Percentiles rank a stretch among this genome's conserved stretches.
Evolutionary conservation across 169 alveolate genomes (phyloP).

Genomic region (Eimeria sp.): DNA sequence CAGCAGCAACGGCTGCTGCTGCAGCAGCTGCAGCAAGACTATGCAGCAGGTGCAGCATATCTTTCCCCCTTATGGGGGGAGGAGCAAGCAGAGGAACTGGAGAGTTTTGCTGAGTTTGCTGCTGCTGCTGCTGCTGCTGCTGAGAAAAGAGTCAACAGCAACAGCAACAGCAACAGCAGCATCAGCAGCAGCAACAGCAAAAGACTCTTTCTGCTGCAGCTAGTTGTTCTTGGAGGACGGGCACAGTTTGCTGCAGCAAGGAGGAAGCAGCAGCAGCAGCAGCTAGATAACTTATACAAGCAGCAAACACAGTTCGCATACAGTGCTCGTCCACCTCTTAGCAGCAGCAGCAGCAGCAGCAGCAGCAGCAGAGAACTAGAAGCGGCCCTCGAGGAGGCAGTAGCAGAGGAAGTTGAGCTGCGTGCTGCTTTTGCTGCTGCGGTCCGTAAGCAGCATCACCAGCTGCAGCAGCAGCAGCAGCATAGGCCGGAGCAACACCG

Average conservation of each 20-base stretch:
- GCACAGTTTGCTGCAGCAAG: conserved; percentile 44
- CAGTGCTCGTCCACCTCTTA: not conserved
- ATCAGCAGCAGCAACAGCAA: not conserved
- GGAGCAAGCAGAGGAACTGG: not conserved
- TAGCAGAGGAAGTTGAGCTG: not conserved
- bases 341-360: conserved; percentile 36
- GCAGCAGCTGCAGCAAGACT: conserved; percentile 60
- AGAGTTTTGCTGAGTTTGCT: not conserved
- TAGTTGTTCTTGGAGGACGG: not conserved
- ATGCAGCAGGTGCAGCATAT: conserved; percentile 11
- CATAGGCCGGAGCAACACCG: not conserved
- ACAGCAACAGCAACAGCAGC: not conserved
- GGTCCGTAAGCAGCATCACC: conserved; percentile 2
- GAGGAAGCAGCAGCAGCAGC: conserved; percentile 52
- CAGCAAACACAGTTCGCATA: conserved; percentile 32
- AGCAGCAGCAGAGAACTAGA: not conserved
- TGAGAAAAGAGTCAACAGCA: not conserved
- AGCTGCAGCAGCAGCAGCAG: conserved; percentile 41
- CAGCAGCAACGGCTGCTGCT: conserved; percentile 66
- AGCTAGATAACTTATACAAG: not conserved
- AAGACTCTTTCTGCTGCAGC: conserved; percentile 41
- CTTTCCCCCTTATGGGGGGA: conserved; percentile 11
- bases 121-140: conserved; percentile 28
- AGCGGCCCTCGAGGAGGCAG: not conserved
- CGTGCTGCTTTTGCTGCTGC: conserved; percentile 27